phyloP scores from a whole-genome alignment of 805 yeast genomes.

The Starmerella davenportii region DNA sequence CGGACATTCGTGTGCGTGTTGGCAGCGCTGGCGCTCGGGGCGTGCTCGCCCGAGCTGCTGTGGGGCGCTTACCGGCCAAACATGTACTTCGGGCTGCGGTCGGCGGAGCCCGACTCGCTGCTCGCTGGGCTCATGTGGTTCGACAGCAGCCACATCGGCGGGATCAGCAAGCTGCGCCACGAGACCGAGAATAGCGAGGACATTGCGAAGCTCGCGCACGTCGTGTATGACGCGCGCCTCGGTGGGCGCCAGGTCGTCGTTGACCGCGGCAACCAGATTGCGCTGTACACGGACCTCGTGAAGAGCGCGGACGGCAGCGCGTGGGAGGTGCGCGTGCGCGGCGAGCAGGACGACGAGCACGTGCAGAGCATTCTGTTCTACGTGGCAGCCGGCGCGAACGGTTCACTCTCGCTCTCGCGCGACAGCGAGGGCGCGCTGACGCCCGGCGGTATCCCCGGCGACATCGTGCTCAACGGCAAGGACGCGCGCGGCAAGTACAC shows the following conservation, averaged over 20 bases:
- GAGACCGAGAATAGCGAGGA: slow-evolving; percentile 56
- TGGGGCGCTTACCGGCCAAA: slow-evolving; percentile 95
- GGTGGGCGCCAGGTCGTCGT: slow-evolving; percentile 70
- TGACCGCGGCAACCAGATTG: slow-evolving; percentile 47
- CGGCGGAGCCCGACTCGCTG: slow-evolving; percentile 59
- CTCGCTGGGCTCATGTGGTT: slow-evolving; percentile 80
- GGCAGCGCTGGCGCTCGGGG: too few relatives aligned
- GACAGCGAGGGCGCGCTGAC: slow-evolving; percentile 9
- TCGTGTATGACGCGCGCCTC: slow-evolving; percentile 62
- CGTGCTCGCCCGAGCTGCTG: slow-evolving; percentile 25
- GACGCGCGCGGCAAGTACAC: slow-evolving; percentile 52
- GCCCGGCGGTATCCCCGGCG: slow-evolving; percentile 21
- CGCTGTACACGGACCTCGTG: slow-evolving; percentile 53
- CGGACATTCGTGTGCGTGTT: too few relatives aligned
- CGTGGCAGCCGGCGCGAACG: slow-evolving; percentile 30
- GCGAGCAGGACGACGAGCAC: slow-evolving; percentile 32
- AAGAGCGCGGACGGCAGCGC: slow-evolving; percentile 50
- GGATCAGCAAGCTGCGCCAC: slow-evolving; percentile 46
- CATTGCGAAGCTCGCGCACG: slow-evolving; percentile 66
- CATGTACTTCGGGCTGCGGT: slow-evolving; percentile 69
- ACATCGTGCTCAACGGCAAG: slow-evolving; percentile 31
- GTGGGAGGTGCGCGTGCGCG: slow-evolving; percentile 65
- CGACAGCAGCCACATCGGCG: slow-evolving; percentile 39
- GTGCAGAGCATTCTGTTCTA: slow-evolving; percentile 58
- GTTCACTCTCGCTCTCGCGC: slow-evolving; percentile 14